phyloP scores from a whole-genome alignment of 805 yeast species.

The Wickerhamomyces ciferrii region DNA sequence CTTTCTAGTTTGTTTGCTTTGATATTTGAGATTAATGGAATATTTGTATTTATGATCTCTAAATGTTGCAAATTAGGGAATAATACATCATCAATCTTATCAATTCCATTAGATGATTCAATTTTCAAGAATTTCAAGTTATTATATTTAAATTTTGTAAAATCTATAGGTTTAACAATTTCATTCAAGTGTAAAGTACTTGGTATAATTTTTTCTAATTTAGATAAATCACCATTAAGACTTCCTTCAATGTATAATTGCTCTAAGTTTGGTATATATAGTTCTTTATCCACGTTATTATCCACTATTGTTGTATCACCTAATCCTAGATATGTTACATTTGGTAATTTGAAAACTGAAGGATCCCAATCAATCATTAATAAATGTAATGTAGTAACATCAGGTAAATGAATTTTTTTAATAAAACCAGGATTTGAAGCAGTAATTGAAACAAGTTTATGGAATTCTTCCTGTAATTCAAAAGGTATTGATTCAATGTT shows the following conservation, averaged over 20 bases:
- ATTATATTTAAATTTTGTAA: not conserved
- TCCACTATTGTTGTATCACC: not conserved
- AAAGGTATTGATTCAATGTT: not conserved
- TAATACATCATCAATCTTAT: not conserved
- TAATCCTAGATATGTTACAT: not conserved
- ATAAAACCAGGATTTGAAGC: not conserved
- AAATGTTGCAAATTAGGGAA: not conserved
- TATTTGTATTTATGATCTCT: not conserved
- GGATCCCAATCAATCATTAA: not conserved
- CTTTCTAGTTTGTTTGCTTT: not conserved
- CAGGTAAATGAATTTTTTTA: not conserved
- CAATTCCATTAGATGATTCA: not conserved
- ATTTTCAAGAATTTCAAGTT: not conserved
- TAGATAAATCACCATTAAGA: not conserved
- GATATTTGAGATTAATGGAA: not conserved
- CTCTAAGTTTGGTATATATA: not conserved
- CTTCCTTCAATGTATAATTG: not conserved
- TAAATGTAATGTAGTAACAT: not conserved
- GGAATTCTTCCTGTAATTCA: not conserved
- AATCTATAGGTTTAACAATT: not conserved
- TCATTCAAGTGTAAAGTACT: not conserved
- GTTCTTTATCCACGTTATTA: no score
- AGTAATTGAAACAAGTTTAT: not conserved
- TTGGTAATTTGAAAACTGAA: not conserved
- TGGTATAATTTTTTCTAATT: not conserved